phyloP scores from a whole-genome alignment of 805 yeast species.

The Wickerhamiella sergipiensis region DNA sequence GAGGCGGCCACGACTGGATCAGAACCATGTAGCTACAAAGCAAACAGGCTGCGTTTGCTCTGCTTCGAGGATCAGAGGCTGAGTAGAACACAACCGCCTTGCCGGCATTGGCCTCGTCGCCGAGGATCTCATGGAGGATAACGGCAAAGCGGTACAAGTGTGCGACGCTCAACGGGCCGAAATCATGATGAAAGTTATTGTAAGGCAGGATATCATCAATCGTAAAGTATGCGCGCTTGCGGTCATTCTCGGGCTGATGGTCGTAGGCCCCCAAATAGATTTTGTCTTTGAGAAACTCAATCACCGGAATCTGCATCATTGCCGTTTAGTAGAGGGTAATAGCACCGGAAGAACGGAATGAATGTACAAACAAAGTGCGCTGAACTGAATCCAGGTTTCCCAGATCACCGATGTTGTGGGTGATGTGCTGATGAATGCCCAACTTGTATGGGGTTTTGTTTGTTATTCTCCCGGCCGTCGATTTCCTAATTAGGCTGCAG shows the following conservation, averaged over 20 bases:
- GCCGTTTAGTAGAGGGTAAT: neutral
- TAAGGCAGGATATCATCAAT: conserved; percentile 87
- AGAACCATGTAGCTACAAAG: conserved; percentile 88
- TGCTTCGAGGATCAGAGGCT: conserved; percentile 59
- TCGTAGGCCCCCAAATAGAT: conserved; percentile 88
- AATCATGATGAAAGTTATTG: conserved; percentile 90
- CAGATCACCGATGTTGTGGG: neutral
- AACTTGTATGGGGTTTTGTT: neutral
- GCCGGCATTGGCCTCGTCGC: conserved; percentile 68
- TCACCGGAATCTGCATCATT: conserved; percentile 6
- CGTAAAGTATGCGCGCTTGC: conserved; percentile 69
- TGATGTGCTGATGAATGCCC: neutral
- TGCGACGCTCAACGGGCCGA: conserved; percentile 92
- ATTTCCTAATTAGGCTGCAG: conserved; percentile 5
- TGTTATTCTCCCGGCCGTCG: neutral
- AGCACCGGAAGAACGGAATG: neutral
- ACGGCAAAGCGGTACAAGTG: conserved; percentile 92
- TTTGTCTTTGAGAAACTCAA: conserved; percentile 27
- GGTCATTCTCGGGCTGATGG: conserved; percentile 60
- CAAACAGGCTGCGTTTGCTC: conserved; percentile 91
- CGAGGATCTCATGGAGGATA: conserved; percentile 76
- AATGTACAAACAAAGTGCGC: neutral
- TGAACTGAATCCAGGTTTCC: neutral
- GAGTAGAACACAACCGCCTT: conserved; percentile 89
- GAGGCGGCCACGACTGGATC: conserved; percentile 97